Conservation (phyloP, 257 asterid genomes). For the Solanum boliviense region DNA sequence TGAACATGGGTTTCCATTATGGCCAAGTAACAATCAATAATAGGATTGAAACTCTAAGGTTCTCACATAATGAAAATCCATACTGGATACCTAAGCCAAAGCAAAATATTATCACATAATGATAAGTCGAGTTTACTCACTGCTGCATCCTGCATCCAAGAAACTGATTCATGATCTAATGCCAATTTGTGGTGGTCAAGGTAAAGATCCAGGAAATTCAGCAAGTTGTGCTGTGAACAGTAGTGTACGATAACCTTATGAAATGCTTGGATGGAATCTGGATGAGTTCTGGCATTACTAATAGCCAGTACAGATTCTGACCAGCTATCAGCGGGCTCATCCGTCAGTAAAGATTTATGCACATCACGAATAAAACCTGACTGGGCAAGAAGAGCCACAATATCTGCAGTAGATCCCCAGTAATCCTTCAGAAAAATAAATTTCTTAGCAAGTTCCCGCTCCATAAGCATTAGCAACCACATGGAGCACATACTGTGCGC, state of each 20-base stretch:
- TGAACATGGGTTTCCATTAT: background rate
- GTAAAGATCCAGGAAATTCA: conserved; percentile 77
- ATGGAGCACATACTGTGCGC: conserved; percentile 38
- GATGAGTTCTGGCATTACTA: conserved; percentile 37
- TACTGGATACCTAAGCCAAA: background rate
- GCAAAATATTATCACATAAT: background rate
- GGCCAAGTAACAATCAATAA: background rate
- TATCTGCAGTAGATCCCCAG: conserved; percentile 62
- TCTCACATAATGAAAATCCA: background rate
- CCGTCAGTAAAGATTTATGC: conserved; percentile 26
- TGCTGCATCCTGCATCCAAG: conserved; percentile 57
- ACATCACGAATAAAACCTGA: conserved; percentile 57
- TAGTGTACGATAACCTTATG: conserved; percentile 71
- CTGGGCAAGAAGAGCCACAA: conserved; percentile 65
- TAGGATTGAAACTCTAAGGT: background rate
- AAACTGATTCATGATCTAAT: conserved; percentile 48
- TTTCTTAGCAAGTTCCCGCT: conserved; percentile 73
- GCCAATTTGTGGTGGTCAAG: conserved; percentile 83
- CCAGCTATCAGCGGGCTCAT: conserved; percentile 35
- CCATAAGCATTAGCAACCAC: conserved; percentile 76
- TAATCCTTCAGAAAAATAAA: conserved; percentile 60
- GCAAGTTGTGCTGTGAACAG: conserved; percentile 75
- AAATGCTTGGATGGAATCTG: conserved; percentile 52
- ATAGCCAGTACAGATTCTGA: conserved; percentile 42
- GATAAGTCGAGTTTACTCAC: conserved; percentile 37